Conservation (phyloP, 2,329 filamentous ascomycete species). For the Fusarium sp. region DNA sequence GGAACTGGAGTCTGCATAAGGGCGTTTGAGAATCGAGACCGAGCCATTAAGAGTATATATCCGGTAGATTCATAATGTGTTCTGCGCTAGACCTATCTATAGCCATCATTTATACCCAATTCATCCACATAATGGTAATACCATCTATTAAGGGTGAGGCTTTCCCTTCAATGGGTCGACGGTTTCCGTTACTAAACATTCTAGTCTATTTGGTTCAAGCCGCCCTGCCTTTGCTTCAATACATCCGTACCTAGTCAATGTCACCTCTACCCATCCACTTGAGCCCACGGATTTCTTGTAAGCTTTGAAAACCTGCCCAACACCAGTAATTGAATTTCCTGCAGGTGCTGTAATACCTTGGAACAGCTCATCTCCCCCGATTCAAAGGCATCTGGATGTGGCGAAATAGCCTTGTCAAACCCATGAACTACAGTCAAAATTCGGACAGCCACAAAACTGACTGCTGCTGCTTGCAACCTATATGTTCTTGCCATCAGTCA, state of each 20-base stretch:
- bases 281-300: neutral
- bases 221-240: neutral
- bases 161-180: neutral
- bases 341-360: neutral
- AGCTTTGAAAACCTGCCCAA: neutral
- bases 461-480: no score
- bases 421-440: rapidly evolving
- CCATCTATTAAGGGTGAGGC: no score
- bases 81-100: neutral
- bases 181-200: neutral
- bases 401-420: neutral
- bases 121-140: neutral
- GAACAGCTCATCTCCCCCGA: no score
- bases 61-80: neutral
- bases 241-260: neutral
- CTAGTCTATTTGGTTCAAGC: rapidly evolving
- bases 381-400: no score
- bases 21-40: neutral
- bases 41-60: neutral
- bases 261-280: no score
- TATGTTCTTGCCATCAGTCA: no score
- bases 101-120: neutral
- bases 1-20: rapidly evolving
- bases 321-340: rapidly evolving
- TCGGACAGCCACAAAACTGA: neutral